Conservation (phyloP, 1,139 yeast species). For the Sugiyamaella castrensis region DNA sequence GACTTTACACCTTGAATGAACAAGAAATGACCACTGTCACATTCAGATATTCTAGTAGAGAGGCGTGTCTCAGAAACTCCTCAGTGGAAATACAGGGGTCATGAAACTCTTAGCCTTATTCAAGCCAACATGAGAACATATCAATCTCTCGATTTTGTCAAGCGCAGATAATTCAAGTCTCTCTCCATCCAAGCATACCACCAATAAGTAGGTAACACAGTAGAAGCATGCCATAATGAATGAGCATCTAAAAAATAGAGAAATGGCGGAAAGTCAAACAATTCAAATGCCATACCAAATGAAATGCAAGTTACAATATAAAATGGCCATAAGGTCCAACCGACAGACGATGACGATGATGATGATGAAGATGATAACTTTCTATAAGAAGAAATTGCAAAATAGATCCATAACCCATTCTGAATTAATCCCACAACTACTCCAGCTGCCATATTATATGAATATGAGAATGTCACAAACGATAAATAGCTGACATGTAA, state of each 20-base stretch:
- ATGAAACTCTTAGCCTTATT: too few species aligned
- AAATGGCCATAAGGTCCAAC: constrained; percentile 52
- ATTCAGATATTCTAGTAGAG: too few species aligned
- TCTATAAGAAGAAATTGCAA: constrained; percentile 30
- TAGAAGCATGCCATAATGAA: constrained; percentile 76
- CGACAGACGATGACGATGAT: constrained; percentile 5
- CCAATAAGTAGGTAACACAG: constrained; percentile 39
- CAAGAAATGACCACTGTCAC: too few species aligned
- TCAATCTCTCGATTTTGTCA: constrained; percentile 3
- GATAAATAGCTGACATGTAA: constrained; percentile 67
- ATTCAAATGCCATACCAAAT: constrained; percentile 79
- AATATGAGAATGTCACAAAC: constrained; percentile 74
- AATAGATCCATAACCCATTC: constrained; percentile 51
- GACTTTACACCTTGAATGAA: too few species aligned
- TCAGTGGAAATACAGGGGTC: too few species aligned
- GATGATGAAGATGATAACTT: not conserved
- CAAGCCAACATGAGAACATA: not conserved
- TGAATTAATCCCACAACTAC: constrained; percentile 74
- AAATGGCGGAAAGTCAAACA: constrained; percentile 81
- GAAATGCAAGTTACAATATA: constrained; percentile 51
- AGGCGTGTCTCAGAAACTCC: too few species aligned
- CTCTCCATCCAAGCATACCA: constrained; percentile 41
- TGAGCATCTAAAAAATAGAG: constrained; percentile 81
- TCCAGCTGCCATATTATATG: constrained; percentile 92
- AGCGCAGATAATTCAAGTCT: constrained; percentile 29